A percentile compares a stretch with the other conserved stretches of the same genome.
Conservation (phyloP, 2,329 filamentous ascomycete genomes). For the Celoporthe dispersa region DNA sequence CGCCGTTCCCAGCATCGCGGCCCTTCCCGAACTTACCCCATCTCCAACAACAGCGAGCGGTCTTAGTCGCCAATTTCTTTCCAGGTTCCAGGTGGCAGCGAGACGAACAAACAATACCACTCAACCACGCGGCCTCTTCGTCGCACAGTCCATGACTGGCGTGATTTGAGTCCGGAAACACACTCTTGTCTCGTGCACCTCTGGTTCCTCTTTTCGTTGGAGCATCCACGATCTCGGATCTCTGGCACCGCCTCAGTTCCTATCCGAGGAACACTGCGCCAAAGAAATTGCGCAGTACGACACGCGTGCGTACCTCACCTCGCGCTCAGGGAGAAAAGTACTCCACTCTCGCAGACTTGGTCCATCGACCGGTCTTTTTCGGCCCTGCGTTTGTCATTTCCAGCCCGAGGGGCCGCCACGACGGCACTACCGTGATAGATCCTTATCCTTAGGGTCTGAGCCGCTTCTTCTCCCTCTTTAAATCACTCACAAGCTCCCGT, state of each 20-base stretch:
- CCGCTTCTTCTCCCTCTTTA: slow-evolving; percentile 10
- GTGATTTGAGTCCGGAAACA: slow-evolving; percentile 7
- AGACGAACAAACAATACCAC: background rate
- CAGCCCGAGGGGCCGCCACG: slow-evolving; percentile 26
- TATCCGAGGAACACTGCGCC: background rate
- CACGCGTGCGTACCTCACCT: slow-evolving; percentile 27
- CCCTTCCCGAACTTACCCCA: slow-evolving; percentile 5
- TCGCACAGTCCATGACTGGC: slow-evolving; percentile 16
- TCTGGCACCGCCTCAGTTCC: slow-evolving; percentile 11
- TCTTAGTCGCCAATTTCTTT: slow-evolving; percentile 1
- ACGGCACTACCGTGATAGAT: slow-evolving; percentile 27
- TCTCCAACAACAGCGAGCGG: background rate
- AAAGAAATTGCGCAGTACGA: slow-evolving; percentile 23
- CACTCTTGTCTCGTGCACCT: slow-evolving; percentile 19
- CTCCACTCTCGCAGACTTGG: slow-evolving; percentile 23
- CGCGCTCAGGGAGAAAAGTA: slow-evolving; percentile 21
- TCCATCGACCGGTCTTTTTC: slow-evolving; percentile 17
- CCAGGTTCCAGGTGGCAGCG: background rate
- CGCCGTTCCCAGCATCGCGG: slow-evolving; percentile 7
- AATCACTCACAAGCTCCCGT: slow-evolving; percentile 17
- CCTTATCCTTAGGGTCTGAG: slow-evolving; percentile 17
- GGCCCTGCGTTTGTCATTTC: slow-evolving; percentile 28
- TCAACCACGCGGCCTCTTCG: background rate
- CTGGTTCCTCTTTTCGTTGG: slow-evolving; percentile 16
- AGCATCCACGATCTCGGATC: slow-evolving; percentile 14